Evolutionary conservation across 2,329 filamentous ascomycete species (phyloP), one percentile per base, ranked within the genome.

Genomic region (Aspergillus brasiliensis): DNA sequence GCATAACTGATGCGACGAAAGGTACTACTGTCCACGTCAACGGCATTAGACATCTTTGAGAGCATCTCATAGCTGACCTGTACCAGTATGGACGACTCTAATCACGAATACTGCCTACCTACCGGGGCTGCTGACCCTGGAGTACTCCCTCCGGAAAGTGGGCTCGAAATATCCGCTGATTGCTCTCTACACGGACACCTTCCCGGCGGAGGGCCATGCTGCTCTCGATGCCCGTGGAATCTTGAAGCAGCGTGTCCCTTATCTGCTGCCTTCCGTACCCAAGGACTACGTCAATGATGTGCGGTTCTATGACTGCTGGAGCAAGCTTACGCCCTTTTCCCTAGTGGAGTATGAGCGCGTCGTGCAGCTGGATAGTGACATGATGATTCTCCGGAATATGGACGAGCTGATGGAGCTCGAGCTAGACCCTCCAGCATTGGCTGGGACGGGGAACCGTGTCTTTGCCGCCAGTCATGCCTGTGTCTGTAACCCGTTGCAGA

Each of bases 271-370:
- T 2, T 83, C 84, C 2, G 76, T 82, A 42, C 74, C 80, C 49
- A 88, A 88, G 62, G 88, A 91, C 77, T 96, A 87, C 79, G 84
- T 81, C 69, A 85, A 90, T 62, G 91, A 96, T 76, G 87, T 89
- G 54, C 88, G 92, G 67, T 96, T 96, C 82, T 89, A 92, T 78
- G 91, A 96, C 77, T 92, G 89, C 82, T 96, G 92, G 91, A 90
- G 84, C 77, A 96, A 96, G 79, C 85, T 96, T 28, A 86, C 88
- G 15, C 86, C 89, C 8, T 96, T 96, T 74, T 87, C 85, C n/a
- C 81, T 96, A 31, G 83, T 83, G 19, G 87, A 93, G 73, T 96
- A 93, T 78, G 82, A 88, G 31, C 85, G 92, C 46, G 86, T 96
- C 34, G 90, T 96, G 46, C 90, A 91, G 78, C 83, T 96, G 57